Percentiles rank a stretch among this genome's conserved stretches.
Conservation (phyloP, 2,329 filamentous ascomycete genomes). For the Bipolaris victoriae region DNA sequence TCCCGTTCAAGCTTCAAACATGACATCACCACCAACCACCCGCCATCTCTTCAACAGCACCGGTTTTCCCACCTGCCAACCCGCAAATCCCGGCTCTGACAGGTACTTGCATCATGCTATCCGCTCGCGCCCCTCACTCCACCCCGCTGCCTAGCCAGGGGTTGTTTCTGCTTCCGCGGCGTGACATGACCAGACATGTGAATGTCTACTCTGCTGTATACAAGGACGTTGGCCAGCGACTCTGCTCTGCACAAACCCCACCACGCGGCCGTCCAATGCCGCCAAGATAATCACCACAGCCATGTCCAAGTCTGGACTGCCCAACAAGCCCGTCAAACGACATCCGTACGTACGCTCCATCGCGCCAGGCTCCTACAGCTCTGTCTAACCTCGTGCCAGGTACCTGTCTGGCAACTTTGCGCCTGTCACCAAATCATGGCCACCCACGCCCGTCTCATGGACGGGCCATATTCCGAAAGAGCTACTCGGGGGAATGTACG, state of each 20-base stretch:
- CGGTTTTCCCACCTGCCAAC: not conserved
- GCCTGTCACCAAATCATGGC: constrained; percentile 63
- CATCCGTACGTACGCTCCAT: constrained; percentile 49
- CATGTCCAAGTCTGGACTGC: constrained; percentile 33
- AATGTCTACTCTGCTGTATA: constrained; percentile 7
- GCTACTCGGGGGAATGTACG: constrained; percentile 71
- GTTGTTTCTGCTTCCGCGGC: not conserved
- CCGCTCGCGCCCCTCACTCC: not conserved
- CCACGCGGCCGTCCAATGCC: constrained; percentile 18
- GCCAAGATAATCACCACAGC: constrained; percentile 12
- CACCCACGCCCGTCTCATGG: constrained; percentile 63
- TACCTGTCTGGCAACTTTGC: constrained; percentile 74
- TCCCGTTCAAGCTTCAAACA: constrained; percentile 19
- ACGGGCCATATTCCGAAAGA: constrained; percentile 68
- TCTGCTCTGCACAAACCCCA: not conserved
- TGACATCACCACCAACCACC: constrained; percentile 38
- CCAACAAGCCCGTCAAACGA: constrained; percentile 30
- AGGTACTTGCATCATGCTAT: constrained; percentile 19
- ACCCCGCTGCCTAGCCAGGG: not conserved
- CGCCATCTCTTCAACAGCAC: constrained; percentile 13
- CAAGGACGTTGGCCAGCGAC: constrained; percentile 6
- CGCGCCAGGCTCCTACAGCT: not conserved
- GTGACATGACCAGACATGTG: constrained; percentile 9
- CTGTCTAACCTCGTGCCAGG: constrained; percentile 39
- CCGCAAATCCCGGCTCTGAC: not conserved